phyloP scores from a whole-genome alignment of 352 stramenopile genomes.

The Phytopythium vexans region DNA sequence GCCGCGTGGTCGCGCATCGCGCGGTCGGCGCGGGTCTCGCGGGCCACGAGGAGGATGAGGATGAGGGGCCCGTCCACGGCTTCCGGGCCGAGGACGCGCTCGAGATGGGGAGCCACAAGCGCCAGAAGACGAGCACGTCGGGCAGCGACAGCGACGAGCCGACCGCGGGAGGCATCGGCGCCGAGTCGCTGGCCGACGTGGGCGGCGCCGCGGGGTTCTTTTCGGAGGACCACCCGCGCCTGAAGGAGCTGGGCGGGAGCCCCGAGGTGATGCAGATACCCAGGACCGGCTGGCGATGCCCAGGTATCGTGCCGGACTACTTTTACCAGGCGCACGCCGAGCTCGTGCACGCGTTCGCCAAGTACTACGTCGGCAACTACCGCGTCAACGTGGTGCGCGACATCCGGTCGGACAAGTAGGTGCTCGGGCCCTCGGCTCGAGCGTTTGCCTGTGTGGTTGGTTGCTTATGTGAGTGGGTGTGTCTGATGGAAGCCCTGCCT shows the following conservation, averaged over 20 bases:
- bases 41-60: conserved; percentile 9
- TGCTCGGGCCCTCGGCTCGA: conserved; percentile 8
- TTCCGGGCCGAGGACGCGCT: background rate
- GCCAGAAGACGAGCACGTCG: conserved; percentile 11
- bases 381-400: conserved; percentile 62
- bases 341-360: conserved; percentile 59
- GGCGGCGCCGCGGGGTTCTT: conserved; percentile 15
- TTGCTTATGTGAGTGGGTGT: conserved; percentile 5
- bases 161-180: background rate
- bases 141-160: conserved; percentile 14
- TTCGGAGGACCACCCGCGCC: conserved; percentile 18
- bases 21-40: conserved; percentile 1
- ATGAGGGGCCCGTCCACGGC: conserved; percentile 2
- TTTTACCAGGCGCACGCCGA: conserved; percentile 52
- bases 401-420: conserved; percentile 57
- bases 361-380: conserved; percentile 64
- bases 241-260: conserved; percentile 1
- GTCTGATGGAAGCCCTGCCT: conserved; percentile 4
- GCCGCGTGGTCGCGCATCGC: conserved; percentile 44
- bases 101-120: conserved; percentile 11
- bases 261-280: conserved; percentile 33
- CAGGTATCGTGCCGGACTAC: conserved; percentile 47
- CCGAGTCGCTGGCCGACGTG: background rate
- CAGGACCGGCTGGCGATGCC: conserved; percentile 53
- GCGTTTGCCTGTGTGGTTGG: background rate